Evolutionary conservation across 129 eudicot species (phyloP), one percentile per base, ranked within the genome.

Genomic region (Pittosporum tobira): DNA sequence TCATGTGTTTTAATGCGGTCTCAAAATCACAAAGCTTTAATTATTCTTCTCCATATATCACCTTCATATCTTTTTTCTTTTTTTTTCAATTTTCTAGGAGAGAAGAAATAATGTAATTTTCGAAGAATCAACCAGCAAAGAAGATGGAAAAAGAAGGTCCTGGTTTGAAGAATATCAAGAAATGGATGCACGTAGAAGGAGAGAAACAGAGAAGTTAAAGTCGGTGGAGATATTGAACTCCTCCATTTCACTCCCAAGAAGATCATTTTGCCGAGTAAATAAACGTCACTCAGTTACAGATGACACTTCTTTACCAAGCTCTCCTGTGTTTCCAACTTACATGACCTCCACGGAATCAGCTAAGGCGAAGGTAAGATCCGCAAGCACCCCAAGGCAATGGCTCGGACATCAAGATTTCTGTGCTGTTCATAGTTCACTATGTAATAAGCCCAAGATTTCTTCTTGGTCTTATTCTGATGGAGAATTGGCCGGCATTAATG

Each of bases 331-430:
- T 51, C 97, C 95, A 2, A 50, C 86, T 15, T 90, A 90, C 69
- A 90, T 90, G 97, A 94, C 88, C 20, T 72, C 84, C 15, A 90
- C 97, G 0, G 81, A 85, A 81, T 90, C 97, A 19, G 86, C 94
- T 9, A 85, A 78, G 94, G 95, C 87, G 48, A 90, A 86, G 70
- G 74, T 75, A 31, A 67, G 94, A 52, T 90, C 97, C 0, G 51
- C 78, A 38, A 89, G 97, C 71, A 82, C 94, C n/a, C 97, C 95
- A 1, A 77, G 76, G 70, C 95, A 82, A 71, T 55, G 86, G 44
- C 47, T 77, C 63, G 54, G 80, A 20, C 56, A 72, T 66, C 57
- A 68, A 25, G 95, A 85, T n/a, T 53, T 71, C 31, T 71, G 65
- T 45, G 40, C 73, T 62, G 77, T 73, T 46, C 73, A 76, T 29